Evolutionary conservation across 192 early-diverging fungal species (phyloP).

Genomic region (Phycomyces nitens): DNA sequence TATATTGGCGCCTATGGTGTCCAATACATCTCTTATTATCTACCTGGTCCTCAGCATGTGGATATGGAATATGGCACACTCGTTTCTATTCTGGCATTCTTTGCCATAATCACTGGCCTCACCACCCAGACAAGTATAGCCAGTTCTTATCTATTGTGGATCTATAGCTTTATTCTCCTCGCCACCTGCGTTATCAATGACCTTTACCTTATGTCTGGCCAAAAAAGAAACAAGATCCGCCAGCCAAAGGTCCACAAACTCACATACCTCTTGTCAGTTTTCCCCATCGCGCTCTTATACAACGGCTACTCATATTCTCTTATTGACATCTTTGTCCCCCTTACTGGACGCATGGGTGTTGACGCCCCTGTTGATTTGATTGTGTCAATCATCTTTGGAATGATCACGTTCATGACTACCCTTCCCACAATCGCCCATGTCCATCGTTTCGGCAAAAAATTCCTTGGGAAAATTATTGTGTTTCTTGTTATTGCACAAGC

Average conservation of each 20-base stretch:
- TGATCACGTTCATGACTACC: constrained; percentile 38
- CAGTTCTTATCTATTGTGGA: constrained; percentile 44
- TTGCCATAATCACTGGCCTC: constrained; percentile 10
- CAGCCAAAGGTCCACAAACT: constrained; percentile 20
- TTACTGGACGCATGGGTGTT: constrained; percentile 64
- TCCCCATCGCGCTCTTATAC: constrained; percentile 30
- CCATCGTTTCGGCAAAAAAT: constrained; percentile 43
- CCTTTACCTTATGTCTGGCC: constrained; percentile 12
- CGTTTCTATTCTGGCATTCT: constrained; percentile 18
- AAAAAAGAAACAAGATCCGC: constrained; percentile 10
- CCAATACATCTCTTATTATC: constrained; percentile 30
- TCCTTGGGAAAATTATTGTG: constrained; percentile 31
- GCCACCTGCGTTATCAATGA: constrained; percentile 34
- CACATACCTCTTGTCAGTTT: constrained; percentile 34
- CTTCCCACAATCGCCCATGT: constrained; percentile 49
- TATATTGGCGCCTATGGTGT: constrained; percentile 39
- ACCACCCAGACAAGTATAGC: constrained; percentile 36
- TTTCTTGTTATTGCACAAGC: constrained; percentile 25
- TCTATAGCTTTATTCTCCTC: constrained; percentile 31
- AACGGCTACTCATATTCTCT: constrained; percentile 39
- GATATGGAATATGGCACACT: constrained; percentile 36
- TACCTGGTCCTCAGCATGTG: constrained; percentile 32
- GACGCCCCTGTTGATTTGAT: constrained; percentile 64
- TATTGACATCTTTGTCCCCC: constrained; percentile 63
- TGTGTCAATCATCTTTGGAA: constrained; percentile 53